Percentiles rank a stretch among this genome's conserved stretches.
These are phyloP conservation scores for Stropharia rugosoannulata DNA, from an alignment of 768 basidiomycete species.

Conservation along the genomic window DNA sequence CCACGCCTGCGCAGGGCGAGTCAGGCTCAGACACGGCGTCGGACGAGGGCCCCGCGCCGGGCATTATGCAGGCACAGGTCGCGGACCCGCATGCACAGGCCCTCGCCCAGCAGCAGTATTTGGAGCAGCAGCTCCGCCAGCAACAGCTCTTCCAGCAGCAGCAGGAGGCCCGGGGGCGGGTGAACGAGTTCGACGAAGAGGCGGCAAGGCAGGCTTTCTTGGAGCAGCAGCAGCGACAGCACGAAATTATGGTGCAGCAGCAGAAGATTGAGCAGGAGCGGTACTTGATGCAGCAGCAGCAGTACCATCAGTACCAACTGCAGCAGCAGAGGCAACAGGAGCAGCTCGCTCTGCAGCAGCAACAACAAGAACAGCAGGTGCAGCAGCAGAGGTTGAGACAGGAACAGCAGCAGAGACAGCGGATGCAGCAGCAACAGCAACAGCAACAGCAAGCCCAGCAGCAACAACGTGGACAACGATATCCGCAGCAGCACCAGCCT, in stretches of 20 bases:
- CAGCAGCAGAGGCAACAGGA: neutral
- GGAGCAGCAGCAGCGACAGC: neutral
- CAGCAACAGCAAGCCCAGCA: neutral
- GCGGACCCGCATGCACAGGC: neutral
- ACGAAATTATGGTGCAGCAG: neutral
- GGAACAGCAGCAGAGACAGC: constrained; percentile 5
- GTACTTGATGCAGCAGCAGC: neutral
- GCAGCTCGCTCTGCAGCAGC: neutral
- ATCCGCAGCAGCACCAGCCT: constrained; percentile 1
- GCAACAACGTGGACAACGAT: constrained; percentile 1
- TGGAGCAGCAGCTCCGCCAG: neutral
- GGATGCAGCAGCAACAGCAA: neutral
- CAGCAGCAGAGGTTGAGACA: constrained; percentile 9
- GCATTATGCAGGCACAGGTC: constrained; percentile 1
- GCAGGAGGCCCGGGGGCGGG: too few relatives aligned
- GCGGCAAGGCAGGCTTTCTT: neutral
- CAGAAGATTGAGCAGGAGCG: constrained; percentile 1
- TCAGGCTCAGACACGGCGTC: constrained; percentile 45
- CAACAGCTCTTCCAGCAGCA: too few relatives aligned
- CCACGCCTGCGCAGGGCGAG: constrained; percentile 54
- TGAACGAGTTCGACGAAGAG: neutral
- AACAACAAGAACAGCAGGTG: constrained; percentile 2
- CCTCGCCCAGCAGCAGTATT: neutral
- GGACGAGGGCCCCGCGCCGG: constrained; percentile 28
- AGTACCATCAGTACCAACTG: neutral